Base-by-base conservation (phyloP, 2,329 filamentous ascomycete species). In the Pseudogymnoascus pannorum region DNA sequence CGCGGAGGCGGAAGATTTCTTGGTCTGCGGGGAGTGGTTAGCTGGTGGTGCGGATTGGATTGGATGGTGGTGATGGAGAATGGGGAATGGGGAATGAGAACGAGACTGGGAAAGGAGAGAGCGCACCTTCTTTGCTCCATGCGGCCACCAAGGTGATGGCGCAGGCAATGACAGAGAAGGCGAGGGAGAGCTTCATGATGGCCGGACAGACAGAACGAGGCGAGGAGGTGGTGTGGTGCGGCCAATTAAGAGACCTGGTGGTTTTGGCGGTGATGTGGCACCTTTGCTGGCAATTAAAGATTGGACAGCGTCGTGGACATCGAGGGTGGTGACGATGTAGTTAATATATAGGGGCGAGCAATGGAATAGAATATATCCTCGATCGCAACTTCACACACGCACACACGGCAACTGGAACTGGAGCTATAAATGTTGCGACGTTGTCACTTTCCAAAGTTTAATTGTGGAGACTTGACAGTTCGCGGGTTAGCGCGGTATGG, bases 1-100 rank as follows among this genome's bases (percentile, higher is more conserved):
- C 92, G 71, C 88, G 88, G 65, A 99, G 82, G 69, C 92, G 89
- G 79, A 99, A 99, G 78, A 99, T 97, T 77, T 99, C 94, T 73
- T 95, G 91, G 77, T 99, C 94, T 95, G 70, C n/a, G 26, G 63
- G 61, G 63, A 60, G 60, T 35, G 29, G 58, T 62, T 58, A 71
- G 70, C 68, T 60, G 58, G 20, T 29, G 29, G 16, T 59, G 16
- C 0, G 7, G 16, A 16, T 31, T 29, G 20, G 59, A 51, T 35
- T 29, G 20, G 59, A 51, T 35, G 59, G n/a, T 58, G 24, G 20
- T 33, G 40, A 60, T 59, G 60, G 58, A 61, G 57, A 60, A 29
- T 58, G 58, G 29, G 22, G 36, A 51, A 60, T 58, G 62, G 57
- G 61, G 57, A 60, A 31, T 58, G 59, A 59, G 33, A 57, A 22